phyloP scores from a whole-genome alignment of 2,329 filamentous ascomycete genomes.

The Calonectria ilicicola region DNA sequence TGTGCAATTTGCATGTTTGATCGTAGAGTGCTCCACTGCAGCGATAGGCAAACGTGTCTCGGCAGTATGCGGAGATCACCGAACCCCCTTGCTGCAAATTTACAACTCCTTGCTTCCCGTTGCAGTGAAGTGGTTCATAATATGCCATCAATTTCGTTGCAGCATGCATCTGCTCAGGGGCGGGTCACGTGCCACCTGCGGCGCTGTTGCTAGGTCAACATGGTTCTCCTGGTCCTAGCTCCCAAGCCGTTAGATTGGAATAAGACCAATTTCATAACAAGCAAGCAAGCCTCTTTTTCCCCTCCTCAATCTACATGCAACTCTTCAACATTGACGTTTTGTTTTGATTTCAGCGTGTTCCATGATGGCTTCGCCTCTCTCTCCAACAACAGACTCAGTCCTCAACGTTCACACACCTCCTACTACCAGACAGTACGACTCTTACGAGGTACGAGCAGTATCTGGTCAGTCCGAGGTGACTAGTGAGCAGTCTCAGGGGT shows the following conservation, averaged over 20 bases:
- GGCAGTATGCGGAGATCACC: slow-evolving; percentile 2
- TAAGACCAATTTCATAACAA: slow-evolving; percentile 29
- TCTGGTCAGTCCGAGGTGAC: slow-evolving; percentile 28
- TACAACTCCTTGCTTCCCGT: not conserved
- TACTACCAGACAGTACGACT: slow-evolving; percentile 34
- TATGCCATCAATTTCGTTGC: not conserved
- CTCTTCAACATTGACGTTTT: slow-evolving; percentile 22
- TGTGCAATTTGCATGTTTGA: not conserved
- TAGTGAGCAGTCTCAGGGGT: slow-evolving; percentile 31
- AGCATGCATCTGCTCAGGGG: not conserved
- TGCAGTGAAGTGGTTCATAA: not conserved
- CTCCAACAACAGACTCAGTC: slow-evolving; percentile 38
- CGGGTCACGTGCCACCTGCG: slow-evolving; percentile 23
- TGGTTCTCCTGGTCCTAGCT: slow-evolving; percentile 27
- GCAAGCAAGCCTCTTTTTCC: slow-evolving; percentile 15
- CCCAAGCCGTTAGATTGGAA: slow-evolving; percentile 18
- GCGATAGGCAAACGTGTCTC: not conserved
- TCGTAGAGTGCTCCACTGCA: not conserved
- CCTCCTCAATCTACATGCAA: slow-evolving; percentile 16
- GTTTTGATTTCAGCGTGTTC: slow-evolving; percentile 33
- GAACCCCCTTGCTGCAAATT: not conserved
- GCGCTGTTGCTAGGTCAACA: slow-evolving; percentile 36
- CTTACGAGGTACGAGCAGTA: slow-evolving; percentile 38
- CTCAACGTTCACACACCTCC: slow-evolving; percentile 43
- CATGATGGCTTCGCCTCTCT: slow-evolving; percentile 44